phyloP scores from a whole-genome alignment of 768 basidiomycete genomes.

The Boletus reticulatus region DNA sequence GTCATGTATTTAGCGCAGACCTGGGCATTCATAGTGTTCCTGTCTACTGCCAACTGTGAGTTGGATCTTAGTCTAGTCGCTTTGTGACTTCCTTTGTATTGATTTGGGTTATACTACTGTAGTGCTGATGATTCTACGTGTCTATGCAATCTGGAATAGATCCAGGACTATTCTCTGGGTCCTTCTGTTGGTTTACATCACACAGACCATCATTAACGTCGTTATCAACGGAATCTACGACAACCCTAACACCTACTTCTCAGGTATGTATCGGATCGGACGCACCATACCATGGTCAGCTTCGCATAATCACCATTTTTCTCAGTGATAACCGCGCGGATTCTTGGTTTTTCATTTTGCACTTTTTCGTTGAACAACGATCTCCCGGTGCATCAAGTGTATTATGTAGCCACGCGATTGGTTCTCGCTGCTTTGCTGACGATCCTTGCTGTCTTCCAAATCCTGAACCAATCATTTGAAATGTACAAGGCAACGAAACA shows the following conservation, averaged over 20 bases:
- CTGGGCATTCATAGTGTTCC: not conserved
- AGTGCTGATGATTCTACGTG: conserved; percentile 7
- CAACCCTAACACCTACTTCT: not conserved
- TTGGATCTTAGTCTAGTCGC: not conserved
- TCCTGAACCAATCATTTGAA: not conserved
- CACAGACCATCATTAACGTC: not conserved
- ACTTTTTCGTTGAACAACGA: not conserved
- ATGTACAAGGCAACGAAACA: not conserved
- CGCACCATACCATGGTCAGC: no score
- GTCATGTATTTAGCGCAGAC: not conserved
- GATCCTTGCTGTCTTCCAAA: not conserved
- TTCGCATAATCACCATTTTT: not conserved
- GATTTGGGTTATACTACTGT: not conserved
- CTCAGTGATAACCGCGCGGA: not conserved
- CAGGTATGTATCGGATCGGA: not conserved
- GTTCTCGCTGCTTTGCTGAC: not conserved
- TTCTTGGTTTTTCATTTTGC: not conserved
- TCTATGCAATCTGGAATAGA: not conserved
- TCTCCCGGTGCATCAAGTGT: no score
- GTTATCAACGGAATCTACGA: not conserved
- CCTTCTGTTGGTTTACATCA: not conserved
- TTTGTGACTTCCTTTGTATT: not conserved
- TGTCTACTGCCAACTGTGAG: conserved; percentile 4
- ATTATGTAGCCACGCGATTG: not conserved
- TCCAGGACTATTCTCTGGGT: not conserved